These are phyloP conservation scores for Penicillium sp. DNA, from an alignment of 2,329 filamentous ascomycete genomes.

Conservation along the genomic window DNA sequence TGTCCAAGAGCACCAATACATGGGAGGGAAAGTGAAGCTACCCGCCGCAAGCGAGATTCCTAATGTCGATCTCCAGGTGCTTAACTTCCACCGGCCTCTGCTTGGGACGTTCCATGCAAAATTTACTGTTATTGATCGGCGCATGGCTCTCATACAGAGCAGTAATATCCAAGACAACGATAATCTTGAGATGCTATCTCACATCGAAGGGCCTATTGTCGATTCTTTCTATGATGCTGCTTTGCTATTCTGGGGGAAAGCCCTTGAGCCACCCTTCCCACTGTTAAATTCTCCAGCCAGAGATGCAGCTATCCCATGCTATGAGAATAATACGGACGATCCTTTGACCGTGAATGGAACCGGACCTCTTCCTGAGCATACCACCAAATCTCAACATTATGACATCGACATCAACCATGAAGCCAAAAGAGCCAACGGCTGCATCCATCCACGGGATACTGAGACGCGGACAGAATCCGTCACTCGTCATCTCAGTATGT, in stretches of 20 bases:
- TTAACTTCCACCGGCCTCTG: slow-evolving; percentile 67
- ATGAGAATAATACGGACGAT: slow-evolving; percentile 9
- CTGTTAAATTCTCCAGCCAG: slow-evolving; percentile 51
- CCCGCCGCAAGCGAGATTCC: slow-evolving; percentile 64
- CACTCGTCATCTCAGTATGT: slow-evolving; percentile 59
- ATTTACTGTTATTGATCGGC: slow-evolving; percentile 71
- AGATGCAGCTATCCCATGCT: slow-evolving; percentile 22
- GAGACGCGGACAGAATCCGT: slow-evolving; percentile 58
- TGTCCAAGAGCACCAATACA: slow-evolving; percentile 58
- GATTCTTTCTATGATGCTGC: slow-evolving; percentile 72
- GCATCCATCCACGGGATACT: slow-evolving; percentile 48
- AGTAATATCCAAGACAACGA: slow-evolving; percentile 75
- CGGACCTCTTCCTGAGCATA: slow-evolving; percentile 52
- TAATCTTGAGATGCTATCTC: slow-evolving; percentile 76
- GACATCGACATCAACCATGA: slow-evolving; percentile 60
- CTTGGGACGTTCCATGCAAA: slow-evolving; percentile 75
- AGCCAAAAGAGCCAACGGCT: slow-evolving; percentile 58
- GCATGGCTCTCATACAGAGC: slow-evolving; percentile 67
- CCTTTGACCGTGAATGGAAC: slow-evolving; percentile 13
- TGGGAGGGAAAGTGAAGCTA: slow-evolving; percentile 56
- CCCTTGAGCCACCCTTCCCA: slow-evolving; percentile 58
- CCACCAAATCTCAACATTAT: slow-evolving; percentile 59
- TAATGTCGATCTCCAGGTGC: slow-evolving; percentile 66
- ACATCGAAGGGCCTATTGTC: slow-evolving; percentile 71
- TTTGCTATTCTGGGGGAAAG: slow-evolving; percentile 66